Percentiles rank a stretch among this genome's conserved stretches.
Conservation (phyloP, 495 filamentous ascomycete genomes). For the Aspergillus steynii region DNA sequence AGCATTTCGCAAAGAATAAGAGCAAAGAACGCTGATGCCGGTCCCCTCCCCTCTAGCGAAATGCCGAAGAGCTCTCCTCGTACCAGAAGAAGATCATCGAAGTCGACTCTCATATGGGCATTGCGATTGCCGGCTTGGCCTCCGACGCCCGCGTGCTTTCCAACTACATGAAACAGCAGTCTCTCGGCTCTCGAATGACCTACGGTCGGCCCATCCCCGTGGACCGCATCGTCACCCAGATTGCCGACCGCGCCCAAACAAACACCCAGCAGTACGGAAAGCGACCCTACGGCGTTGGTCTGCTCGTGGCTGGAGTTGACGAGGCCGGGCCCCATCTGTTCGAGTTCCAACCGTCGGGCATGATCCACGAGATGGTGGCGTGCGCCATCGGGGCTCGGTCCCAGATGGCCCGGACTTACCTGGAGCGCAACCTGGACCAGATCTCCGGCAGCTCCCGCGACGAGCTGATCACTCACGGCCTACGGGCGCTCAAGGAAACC, state of each 20-base stretch:
- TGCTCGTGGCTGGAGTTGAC: conserved; percentile 92
- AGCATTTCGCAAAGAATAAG: background rate
- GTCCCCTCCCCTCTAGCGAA: conserved; percentile 61
- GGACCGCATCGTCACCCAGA: conserved; percentile 81
- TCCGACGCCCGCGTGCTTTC: conserved; percentile 98
- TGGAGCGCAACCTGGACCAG: conserved; percentile 85
- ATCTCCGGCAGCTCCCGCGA: conserved; percentile 73
- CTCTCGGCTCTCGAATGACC: conserved; percentile 88
- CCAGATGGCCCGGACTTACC: conserved; percentile 95
- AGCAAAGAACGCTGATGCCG: conserved; percentile 1
- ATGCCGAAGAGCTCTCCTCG: conserved; percentile 98
- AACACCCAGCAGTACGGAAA: conserved; percentile 98
- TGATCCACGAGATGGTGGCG: conserved; percentile 95
- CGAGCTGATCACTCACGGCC: conserved; percentile 85
- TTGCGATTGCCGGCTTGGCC: conserved; percentile 94
- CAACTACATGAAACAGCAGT: conserved; percentile 99
- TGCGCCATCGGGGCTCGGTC: conserved; percentile 93
- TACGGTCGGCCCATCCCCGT: conserved; percentile 92
- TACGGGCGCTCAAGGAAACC: conserved; percentile 91
- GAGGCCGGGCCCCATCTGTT: conserved; percentile 91
- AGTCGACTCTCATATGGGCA: conserved; percentile 92
- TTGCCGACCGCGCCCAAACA: conserved; percentile 93
- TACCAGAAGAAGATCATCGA: conserved; percentile 99
- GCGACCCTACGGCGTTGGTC: conserved; percentile 92
- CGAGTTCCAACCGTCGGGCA: conserved; percentile 95